Evolutionary conservation across 2,329 filamentous ascomycete genomes (phyloP).

Genomic region (Fusarium concolor): DNA sequence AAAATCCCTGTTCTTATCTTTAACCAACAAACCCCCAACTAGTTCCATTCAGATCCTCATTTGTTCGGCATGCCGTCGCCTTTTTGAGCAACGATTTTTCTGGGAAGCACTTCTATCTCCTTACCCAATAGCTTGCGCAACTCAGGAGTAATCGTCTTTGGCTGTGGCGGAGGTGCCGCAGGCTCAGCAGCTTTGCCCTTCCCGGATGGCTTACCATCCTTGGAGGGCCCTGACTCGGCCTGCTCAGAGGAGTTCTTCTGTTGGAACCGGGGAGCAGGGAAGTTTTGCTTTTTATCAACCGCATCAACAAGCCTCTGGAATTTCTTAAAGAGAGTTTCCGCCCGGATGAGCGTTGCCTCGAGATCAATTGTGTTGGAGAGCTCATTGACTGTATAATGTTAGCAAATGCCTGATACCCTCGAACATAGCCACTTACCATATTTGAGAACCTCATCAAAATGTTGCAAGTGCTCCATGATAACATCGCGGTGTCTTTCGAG

Average conservation of each 20-base stretch:
- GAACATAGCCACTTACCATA: conserved; percentile 72
- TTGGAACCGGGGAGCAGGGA: conserved; percentile 66
- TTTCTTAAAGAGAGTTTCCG: conserved; percentile 86
- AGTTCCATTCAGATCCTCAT: conserved; percentile 16
- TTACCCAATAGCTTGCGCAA: conserved; percentile 65
- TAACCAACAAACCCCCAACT: background rate
- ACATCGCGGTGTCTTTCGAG: conserved; percentile 96
- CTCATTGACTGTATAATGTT: conserved; percentile 79
- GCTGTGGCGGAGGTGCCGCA: conserved; percentile 47
- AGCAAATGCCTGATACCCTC: conserved; percentile 12
- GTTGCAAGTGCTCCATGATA: conserved; percentile 92
- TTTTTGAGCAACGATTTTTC: conserved; percentile 51
- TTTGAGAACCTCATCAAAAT: conserved; percentile 97
- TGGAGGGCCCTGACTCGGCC: conserved; percentile 13
- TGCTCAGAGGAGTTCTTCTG: conserved; percentile 31
- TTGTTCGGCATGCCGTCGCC: conserved; percentile 53
- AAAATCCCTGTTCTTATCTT: background rate
- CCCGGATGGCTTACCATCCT: conserved; percentile 33
- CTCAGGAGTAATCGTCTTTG: conserved; percentile 68
- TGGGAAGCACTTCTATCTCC: conserved; percentile 58
- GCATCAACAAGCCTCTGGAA: conserved; percentile 92
- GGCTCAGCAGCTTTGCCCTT: conserved; percentile 55
- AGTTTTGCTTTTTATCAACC: conserved; percentile 90
- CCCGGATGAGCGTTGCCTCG: conserved; percentile 84
- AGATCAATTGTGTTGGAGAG: conserved; percentile 94